Evolutionary conservation across 805 yeast species (phyloP), one percentile per base, ranked within the genome.

Genomic region (Saccharomycopsis sp.): DNA sequence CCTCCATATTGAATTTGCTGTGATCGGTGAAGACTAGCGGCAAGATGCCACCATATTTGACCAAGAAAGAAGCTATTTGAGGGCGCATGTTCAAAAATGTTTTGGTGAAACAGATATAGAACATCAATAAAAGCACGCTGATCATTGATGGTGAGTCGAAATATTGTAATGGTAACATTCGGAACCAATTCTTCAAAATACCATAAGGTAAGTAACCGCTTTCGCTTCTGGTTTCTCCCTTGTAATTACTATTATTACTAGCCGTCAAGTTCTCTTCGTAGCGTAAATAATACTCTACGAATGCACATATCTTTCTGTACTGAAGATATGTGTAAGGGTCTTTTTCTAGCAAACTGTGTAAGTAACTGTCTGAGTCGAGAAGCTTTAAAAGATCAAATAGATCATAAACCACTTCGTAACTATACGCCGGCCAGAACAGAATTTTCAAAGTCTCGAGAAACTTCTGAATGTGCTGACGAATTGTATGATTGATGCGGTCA

Each of bases 401-500:
- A 17, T 44, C 22, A 17, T 17, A 44, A 17, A 44, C 22, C 3
- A 44, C 22, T 12, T 17, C 22, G 49, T 35, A 35, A 14, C 25
- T 22, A 29, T 56, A 59, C 20, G 52, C 38, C 22, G 62, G 62
- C 57, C 57, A 53, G 24, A 56, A 24, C 14, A 19, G 19, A 34
- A 41, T 12, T 35, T 57, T 59, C 3, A 56, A 24, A 38, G 57
- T 42, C 35, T 53, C 56, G 15, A 59, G 47, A 19, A 14, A 34
- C 15, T 52, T 53, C 34, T 53, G 58, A 12, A 59, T 19, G 52
- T 59, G 57, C 47, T 49, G 22, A 8, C 41, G 34, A 41, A 59
- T 41, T 22, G 53, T 41, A 24, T 50, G 49, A 29, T 53, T 49
- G 17, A 53, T 25, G 29, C 41, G 49, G 12, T 53, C 55, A 17